Evolutionary conservation across 495 filamentous ascomycete genomes (phyloP).

Genomic region (Talaromyces thailandensis): DNA sequence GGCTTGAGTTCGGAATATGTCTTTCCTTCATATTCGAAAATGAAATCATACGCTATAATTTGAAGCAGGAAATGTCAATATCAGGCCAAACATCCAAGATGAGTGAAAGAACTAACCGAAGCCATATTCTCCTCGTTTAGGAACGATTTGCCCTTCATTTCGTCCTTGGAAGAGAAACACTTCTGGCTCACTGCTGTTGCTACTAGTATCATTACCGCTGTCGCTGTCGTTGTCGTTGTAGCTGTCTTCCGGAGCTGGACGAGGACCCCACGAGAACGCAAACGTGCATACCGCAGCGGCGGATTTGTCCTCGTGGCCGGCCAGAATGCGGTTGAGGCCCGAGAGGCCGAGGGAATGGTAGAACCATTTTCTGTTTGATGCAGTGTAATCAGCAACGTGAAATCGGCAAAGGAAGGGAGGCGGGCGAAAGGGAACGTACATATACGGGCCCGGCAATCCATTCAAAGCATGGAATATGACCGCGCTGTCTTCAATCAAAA

Average conservation of each 20-base stretch:
- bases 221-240: background rate
- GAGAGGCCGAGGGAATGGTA: conserved; percentile 63
- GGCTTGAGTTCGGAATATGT: conserved; percentile 92
- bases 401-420: background rate
- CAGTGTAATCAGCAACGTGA: background rate
- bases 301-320: conserved; percentile 72
- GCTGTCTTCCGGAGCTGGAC: background rate
- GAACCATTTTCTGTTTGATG: conserved; percentile 69
- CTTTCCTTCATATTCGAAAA: conserved; percentile 81
- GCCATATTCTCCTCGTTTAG: conserved; percentile 42
- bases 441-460: conserved; percentile 79
- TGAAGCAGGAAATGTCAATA: conserved; percentile 15
- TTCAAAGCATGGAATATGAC: conserved; percentile 77
- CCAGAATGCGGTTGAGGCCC: conserved; percentile 73
- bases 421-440: conserved; percentile 51
- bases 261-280: conserved; percentile 67
- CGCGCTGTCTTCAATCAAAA: conserved; percentile 90
- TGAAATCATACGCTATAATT: conserved; percentile 74
- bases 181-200: conserved; percentile 41
- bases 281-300: conserved; percentile 88
- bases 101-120: conserved; percentile 48
- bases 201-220: background rate
- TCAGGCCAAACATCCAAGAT: background rate
- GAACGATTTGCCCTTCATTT: conserved; percentile 48
- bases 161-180: conserved; percentile 75